Conservation (phyloP, 2,329 filamentous ascomycete species). For the Neopestalotiopsis clavispora region DNA sequence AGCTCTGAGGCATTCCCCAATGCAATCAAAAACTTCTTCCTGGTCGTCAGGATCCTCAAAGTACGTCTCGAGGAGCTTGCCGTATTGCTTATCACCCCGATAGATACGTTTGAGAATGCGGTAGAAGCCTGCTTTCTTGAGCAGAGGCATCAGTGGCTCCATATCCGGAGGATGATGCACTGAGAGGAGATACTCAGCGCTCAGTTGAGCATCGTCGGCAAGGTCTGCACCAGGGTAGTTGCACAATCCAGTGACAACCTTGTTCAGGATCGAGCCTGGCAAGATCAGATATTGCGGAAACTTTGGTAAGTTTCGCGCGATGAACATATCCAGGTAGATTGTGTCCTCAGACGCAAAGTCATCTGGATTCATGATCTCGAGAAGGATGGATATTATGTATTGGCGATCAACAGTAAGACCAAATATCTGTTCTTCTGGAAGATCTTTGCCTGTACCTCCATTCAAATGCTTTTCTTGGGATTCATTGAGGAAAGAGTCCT, state of each 20-base stretch:
- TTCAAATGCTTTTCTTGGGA: constrained; percentile 66
- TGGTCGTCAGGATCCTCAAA: constrained; percentile 84
- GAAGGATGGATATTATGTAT: constrained; percentile 87
- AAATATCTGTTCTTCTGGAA: constrained; percentile 70
- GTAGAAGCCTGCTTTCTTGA: constrained; percentile 83
- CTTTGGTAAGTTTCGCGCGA: constrained; percentile 93
- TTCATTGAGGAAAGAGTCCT: constrained; percentile 91
- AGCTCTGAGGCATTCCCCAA: constrained; percentile 74
- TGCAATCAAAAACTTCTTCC: constrained; percentile 77
- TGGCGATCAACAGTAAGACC: constrained; percentile 83
- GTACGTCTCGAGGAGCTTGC: constrained; percentile 77
- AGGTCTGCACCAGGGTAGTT: constrained; percentile 80
- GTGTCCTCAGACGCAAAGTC: constrained; percentile 82
- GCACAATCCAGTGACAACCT: constrained; percentile 82
- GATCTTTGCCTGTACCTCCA: constrained; percentile 53
- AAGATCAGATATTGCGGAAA: constrained; percentile 95
- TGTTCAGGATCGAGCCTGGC: constrained; percentile 82
- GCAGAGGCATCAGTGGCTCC: constrained; percentile 73
- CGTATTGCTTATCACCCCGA: constrained; percentile 77
- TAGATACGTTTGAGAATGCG: constrained; percentile 91
- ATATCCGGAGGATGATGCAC: constrained; percentile 90
- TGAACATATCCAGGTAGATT: constrained; percentile 98
- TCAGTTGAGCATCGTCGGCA: constrained; percentile 94
- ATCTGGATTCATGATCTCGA: constrained; percentile 83
- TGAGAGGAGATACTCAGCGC: constrained; percentile 91